Conservation (phyloP, 345 rosid species). For the Pistacia atlantica region DNA sequence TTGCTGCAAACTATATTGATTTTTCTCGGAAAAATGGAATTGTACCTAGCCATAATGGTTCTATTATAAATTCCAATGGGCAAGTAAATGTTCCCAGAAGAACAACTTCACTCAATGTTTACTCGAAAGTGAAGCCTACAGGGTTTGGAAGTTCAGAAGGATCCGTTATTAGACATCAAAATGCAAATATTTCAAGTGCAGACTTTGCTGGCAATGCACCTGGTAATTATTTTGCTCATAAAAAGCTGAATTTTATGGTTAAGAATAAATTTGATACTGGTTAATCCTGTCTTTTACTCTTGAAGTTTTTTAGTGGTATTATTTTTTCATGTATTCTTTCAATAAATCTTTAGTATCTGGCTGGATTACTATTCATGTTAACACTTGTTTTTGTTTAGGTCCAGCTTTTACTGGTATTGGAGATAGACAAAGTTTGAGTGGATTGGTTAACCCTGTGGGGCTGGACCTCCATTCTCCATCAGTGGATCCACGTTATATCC, state of each 20-base stretch:
- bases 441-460: slow-evolving; percentile 50
- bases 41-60: slow-evolving; percentile 42
- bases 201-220: slow-evolving; percentile 39
- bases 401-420: slow-evolving; percentile 46
- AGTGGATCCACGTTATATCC: slow-evolving; percentile 53
- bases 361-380: slow-evolving; percentile 1
- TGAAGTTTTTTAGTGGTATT: neutral
- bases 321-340: neutral
- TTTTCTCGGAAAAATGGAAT: slow-evolving; percentile 42
- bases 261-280: slow-evolving; percentile 56
- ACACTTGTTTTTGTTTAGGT: slow-evolving; percentile 29
- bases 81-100: slow-evolving; percentile 60
- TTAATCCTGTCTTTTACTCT: slow-evolving; percentile 28
- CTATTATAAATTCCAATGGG: slow-evolving; percentile 44
- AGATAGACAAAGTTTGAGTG: slow-evolving; percentile 41
- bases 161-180: slow-evolving; percentile 43
- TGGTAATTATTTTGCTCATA: slow-evolving; percentile 49
- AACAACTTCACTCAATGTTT: slow-evolving; percentile 73
- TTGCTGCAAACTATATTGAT: slow-evolving; percentile 48
- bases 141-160: slow-evolving; percentile 54
- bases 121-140: slow-evolving; percentile 47
- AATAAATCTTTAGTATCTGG: slow-evolving; percentile 3
- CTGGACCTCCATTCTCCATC: slow-evolving; percentile 47
- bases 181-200: slow-evolving; percentile 40
- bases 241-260: slow-evolving; percentile 44